These are phyloP conservation scores for Hypoxylon perforatum DNA, from an alignment of 495 filamentous ascomycete species.

Conservation along the genomic window DNA sequence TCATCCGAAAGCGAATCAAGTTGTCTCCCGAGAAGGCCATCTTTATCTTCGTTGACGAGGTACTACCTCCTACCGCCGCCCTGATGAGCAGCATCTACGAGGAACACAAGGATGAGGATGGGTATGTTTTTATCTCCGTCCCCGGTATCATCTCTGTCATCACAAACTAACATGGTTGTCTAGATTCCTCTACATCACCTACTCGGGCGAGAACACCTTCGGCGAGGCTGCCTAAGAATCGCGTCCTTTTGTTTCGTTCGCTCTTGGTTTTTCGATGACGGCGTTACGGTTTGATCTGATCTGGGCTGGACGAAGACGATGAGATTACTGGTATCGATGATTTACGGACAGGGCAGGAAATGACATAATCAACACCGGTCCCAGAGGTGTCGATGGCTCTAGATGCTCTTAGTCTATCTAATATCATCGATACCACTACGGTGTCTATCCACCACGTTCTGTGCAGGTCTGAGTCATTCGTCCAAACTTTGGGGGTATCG, in stretches of 20 bases:
- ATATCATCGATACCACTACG: slow-evolving; percentile 35
- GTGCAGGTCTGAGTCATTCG: background rate
- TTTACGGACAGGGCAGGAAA: slow-evolving; percentile 35
- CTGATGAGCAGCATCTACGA: slow-evolving; percentile 99
- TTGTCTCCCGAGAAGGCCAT: slow-evolving; percentile 99
- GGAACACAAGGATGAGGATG: slow-evolving; percentile 90
- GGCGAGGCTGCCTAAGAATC: slow-evolving; percentile 61
- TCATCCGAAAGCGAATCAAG: slow-evolving; percentile 99
- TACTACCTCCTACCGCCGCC: slow-evolving; percentile 94
- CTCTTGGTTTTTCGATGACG: slow-evolving; percentile 10
- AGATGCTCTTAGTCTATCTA: slow-evolving; percentile 27
- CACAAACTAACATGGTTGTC: slow-evolving; percentile 41
- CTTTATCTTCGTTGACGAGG: slow-evolving; percentile 99
- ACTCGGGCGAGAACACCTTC: slow-evolving; percentile 99
- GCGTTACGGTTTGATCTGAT: slow-evolving; percentile 41
- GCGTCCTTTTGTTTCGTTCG: slow-evolving; percentile 7
- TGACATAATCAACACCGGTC: slow-evolving; percentile 17
- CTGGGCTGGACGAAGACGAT: slow-evolving; percentile 38
- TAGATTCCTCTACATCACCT: slow-evolving; percentile 73
- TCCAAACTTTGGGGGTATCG: background rate
- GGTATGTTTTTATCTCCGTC: slow-evolving; percentile 59
- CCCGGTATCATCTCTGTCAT: background rate
- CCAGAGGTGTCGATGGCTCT: slow-evolving; percentile 31
- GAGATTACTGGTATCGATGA: slow-evolving; percentile 34
- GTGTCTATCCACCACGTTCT: slow-evolving; percentile 12